These are phyloP conservation scores for Ceratocystis variospora DNA, from an alignment of 2,329 filamentous ascomycete genomes.

Conservation along the genomic window DNA sequence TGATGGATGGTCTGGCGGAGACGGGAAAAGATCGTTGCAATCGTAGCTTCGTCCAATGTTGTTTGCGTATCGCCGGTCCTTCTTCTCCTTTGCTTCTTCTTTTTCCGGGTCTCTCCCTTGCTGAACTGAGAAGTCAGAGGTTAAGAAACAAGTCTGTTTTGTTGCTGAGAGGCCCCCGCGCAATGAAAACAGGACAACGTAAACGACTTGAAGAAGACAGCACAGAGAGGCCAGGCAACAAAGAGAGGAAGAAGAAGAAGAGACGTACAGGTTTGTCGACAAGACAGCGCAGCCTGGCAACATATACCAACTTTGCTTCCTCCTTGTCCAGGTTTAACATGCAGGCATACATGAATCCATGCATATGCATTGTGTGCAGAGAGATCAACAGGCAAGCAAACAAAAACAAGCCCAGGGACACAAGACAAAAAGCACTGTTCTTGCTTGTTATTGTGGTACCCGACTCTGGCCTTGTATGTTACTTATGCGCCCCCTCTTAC, in stretches of 20 bases:
- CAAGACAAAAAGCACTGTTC: not conserved
- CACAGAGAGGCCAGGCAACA: not conserved
- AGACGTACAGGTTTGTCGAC: not conserved
- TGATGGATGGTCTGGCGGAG: not conserved
- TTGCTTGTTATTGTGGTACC: constrained; percentile 9
- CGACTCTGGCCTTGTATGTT: not conserved
- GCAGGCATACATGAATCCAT: not conserved
- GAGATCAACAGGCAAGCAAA: constrained; percentile 5
- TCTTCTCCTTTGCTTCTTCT: not conserved
- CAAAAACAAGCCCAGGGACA: not conserved
- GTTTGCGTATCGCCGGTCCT: not conserved
- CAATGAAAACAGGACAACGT: not conserved
- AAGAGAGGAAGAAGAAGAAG: not conserved
- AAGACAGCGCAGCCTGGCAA: constrained; percentile 6
- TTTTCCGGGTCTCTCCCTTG: not conserved
- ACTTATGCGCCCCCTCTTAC: not conserved
- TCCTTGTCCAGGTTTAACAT: not conserved
- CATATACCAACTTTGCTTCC: constrained; percentile 4
- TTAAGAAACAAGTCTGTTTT: not conserved
- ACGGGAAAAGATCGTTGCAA: not conserved
- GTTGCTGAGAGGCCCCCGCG: not conserved
- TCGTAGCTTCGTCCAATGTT: not conserved
- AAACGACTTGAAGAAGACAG: not conserved
- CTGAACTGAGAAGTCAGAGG: not conserved
- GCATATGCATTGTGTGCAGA: constrained; percentile 2